These are phyloP conservation scores for Mallotus japonicus DNA, from an alignment of 441 rosid genomes.

Conservation along the genomic window DNA sequence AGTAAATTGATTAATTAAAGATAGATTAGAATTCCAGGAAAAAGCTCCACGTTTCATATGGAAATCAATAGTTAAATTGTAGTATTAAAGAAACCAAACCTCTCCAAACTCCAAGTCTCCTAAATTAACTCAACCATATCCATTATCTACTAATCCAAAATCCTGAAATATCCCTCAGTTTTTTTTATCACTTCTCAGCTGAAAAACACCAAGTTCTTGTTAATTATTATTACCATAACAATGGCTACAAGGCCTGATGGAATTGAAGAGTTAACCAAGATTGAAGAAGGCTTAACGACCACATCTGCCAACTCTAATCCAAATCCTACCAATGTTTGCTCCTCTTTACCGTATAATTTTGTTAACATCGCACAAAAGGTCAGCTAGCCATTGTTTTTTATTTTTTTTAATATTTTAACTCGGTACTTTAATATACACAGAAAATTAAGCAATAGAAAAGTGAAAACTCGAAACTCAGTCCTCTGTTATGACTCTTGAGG, in stretches of 20 bases:
- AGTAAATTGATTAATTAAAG: too few relatives aligned
- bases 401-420: not conserved
- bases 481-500: too few relatives aligned
- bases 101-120: not conserved
- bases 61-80: too few relatives aligned
- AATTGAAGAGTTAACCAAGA: conserved; percentile 23
- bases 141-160: not conserved
- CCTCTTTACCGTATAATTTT: conserved; percentile 33
- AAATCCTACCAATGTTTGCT: not conserved
- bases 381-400: not conserved
- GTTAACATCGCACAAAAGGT: conserved; percentile 58
- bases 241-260: conserved; percentile 28
- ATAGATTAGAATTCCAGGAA: too few relatives aligned
- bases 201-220: too few relatives aligned
- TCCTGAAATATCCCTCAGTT: not conserved
- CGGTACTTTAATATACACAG: too few relatives aligned
- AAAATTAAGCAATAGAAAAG: too few relatives aligned
- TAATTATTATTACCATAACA: not conserved
- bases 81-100: too few relatives aligned
- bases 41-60: too few relatives aligned
- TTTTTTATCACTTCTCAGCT: not conserved
- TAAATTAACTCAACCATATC: conserved; percentile 5
- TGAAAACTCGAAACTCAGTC: too few relatives aligned
- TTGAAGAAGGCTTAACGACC: conserved; percentile 32
- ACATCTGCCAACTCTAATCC: not conserved